Evolutionary conservation across 495 filamentous ascomycete species (phyloP).

Genomic region (Penicillium desertorum): DNA sequence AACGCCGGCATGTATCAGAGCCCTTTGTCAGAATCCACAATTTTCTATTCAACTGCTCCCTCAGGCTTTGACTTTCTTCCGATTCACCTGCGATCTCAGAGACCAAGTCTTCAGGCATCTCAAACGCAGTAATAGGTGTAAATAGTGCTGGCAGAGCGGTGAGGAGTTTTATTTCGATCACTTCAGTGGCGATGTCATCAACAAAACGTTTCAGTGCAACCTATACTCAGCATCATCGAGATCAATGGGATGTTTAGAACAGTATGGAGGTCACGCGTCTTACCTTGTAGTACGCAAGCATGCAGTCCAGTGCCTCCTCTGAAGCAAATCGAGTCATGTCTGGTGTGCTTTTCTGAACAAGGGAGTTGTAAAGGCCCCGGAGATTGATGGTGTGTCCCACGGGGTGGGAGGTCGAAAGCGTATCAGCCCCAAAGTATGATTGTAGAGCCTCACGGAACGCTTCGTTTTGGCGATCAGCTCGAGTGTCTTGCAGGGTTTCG

Average conservation of each 20-base stretch:
- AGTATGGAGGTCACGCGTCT: too few species aligned
- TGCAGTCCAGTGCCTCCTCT: constrained; percentile 30
- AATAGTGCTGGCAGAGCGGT: too few species aligned
- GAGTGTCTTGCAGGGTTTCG: constrained; percentile 46
- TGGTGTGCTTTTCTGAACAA: constrained; percentile 17
- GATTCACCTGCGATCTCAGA: constrained; percentile 56
- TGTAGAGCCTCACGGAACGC: constrained; percentile 13
- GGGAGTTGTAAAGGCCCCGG: constrained; percentile 16
- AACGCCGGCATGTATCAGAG: constrained; percentile 16
- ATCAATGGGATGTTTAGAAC: constrained; percentile 5
- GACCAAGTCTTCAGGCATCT: constrained; percentile 46
- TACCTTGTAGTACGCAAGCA: constrained; percentile 38
- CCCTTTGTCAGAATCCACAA: constrained; percentile 47
- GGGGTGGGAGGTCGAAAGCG: constrained; percentile 9
- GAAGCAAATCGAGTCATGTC: constrained; percentile 30
- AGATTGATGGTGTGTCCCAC: constrained; percentile 11
- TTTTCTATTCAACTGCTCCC: constrained; percentile 54
- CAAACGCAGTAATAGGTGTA: too few species aligned
- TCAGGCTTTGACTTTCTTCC: constrained; percentile 42
- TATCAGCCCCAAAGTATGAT: constrained; percentile 16
- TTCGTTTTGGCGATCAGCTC: constrained; percentile 24
- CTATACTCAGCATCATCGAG: too few species aligned
- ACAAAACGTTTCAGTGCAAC: constrained; percentile 62
- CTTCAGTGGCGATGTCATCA: constrained; percentile 56
- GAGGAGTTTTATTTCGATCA: constrained; percentile 56